Evolutionary conservation across 495 filamentous ascomycete species (phyloP).

Genomic region (Penicillium lagena): DNA sequence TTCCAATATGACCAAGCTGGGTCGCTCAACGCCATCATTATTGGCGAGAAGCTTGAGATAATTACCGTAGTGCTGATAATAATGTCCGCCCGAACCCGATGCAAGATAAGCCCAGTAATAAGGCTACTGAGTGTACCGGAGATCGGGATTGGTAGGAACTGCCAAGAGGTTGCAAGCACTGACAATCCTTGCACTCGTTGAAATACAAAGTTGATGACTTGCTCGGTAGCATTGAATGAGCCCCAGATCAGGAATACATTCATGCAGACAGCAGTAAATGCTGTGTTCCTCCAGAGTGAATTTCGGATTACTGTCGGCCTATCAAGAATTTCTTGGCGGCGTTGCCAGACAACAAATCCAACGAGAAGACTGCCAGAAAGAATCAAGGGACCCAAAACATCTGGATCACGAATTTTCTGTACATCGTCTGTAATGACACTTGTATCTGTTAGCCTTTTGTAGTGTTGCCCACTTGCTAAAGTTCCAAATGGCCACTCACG

Average conservation of each 20-base stretch:
- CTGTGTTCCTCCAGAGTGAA: no score
- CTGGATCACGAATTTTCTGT: no score
- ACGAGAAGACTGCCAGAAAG: no score
- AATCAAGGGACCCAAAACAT: no score
- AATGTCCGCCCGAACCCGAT: slow-evolving; percentile 10
- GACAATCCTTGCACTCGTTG: slow-evolving; percentile 40
- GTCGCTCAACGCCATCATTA: slow-evolving; percentile 23
- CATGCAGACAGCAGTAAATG: no score
- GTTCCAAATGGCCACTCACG: slow-evolving; percentile 15
- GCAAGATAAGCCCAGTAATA: slow-evolving; percentile 11
- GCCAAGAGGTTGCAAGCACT: slow-evolving; percentile 30
- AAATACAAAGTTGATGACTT: slow-evolving; percentile 45
- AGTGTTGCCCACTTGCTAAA: no score
- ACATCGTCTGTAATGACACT: no score
- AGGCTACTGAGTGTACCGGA: slow-evolving; percentile 16
- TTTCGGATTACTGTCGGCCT: no score
- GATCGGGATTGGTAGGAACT: slow-evolving; percentile 20
- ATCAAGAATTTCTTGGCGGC: no score
- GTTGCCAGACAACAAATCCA: no score
- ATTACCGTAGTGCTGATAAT: slow-evolving; percentile 12
- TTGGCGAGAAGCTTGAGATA: slow-evolving; percentile 9
- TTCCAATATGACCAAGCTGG: slow-evolving; percentile 19
- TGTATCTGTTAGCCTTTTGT: no score
- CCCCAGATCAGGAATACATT: slow-evolving; percentile 39
- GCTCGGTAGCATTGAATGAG: slow-evolving; percentile 42